These are phyloP conservation scores for Aspergillus affinis DNA, from an alignment of 495 filamentous ascomycete species.

Conservation along the genomic window DNA sequence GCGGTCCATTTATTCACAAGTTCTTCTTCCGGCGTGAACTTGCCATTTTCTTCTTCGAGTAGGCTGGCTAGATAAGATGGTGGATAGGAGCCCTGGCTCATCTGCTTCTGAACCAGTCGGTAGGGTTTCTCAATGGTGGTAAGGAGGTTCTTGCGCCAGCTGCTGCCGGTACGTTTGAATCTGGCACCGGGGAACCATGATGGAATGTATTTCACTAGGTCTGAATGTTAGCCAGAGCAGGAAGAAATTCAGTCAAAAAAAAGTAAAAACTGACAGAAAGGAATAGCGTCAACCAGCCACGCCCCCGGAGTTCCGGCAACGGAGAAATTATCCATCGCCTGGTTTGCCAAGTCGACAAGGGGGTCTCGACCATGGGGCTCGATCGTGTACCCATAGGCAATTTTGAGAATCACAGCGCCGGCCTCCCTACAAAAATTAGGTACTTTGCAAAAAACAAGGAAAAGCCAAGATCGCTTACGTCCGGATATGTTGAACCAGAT, in stretches of 20 bases:
- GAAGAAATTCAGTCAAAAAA: neutral
- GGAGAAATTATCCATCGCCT: conserved; percentile 41
- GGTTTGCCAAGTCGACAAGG: conserved; percentile 39
- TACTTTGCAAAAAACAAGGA: conserved; percentile 32
- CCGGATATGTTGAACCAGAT: conserved; percentile 35
- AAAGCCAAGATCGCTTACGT: conserved; percentile 34
- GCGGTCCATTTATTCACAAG: conserved; percentile 39
- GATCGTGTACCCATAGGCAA: conserved; percentile 49
- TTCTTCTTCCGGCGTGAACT: conserved; percentile 21
- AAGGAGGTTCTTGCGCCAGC: conserved; percentile 24
- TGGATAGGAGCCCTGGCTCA: conserved; percentile 28
- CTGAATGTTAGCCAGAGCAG: neutral
- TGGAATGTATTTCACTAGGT: conserved; percentile 42
- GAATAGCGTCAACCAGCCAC: conserved; percentile 45
- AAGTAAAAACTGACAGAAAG: conserved; percentile 19
- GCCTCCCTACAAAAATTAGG: conserved; percentile 28
- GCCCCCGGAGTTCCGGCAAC: conserved; percentile 35
- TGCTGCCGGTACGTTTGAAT: conserved; percentile 35
- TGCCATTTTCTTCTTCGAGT: conserved; percentile 21
- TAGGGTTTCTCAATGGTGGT: conserved; percentile 30
- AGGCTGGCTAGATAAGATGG: conserved; percentile 32
- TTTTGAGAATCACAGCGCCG: conserved; percentile 46
- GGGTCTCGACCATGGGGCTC: conserved; percentile 41
- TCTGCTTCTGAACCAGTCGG: conserved; percentile 40
- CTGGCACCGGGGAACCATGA: conserved; percentile 47